A percentile compares a stretch with the other conserved stretches of the same genome.
These are phyloP conservation scores for Curvularia lunata DNA, from an alignment of 2,329 filamentous ascomycete species.

Conservation along the genomic window DNA sequence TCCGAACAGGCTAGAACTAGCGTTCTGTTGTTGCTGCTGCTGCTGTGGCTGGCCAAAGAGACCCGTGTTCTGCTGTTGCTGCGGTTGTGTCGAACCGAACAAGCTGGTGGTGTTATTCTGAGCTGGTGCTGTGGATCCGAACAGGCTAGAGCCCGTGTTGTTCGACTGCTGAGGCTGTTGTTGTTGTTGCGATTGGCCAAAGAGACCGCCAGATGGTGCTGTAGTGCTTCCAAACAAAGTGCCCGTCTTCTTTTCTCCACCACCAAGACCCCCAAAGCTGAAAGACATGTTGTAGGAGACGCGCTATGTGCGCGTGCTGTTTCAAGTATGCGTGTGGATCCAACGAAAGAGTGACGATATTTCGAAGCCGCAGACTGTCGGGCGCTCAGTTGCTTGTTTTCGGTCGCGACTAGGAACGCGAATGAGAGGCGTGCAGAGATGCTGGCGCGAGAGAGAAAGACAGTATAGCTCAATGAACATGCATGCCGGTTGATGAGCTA, in stretches of 20 bases:
- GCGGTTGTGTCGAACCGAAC: constrained; percentile 26
- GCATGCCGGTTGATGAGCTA: constrained; percentile 16
- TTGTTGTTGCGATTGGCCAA: constrained; percentile 44
- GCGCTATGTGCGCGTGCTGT: neutral
- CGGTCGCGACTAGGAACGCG: constrained; percentile 26
- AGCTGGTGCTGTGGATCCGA: constrained; percentile 24
- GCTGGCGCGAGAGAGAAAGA: neutral
- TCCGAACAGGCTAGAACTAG: constrained; percentile 48
- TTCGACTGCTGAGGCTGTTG: constrained; percentile 18
- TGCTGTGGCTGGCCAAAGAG: constrained; percentile 37
- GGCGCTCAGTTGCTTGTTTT: constrained; percentile 23
- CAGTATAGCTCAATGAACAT: constrained; percentile 17
- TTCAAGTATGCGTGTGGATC: neutral
- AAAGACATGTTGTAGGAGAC: constrained; percentile 37
- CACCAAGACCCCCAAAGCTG: constrained; percentile 35
- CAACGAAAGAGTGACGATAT: constrained; percentile 6
- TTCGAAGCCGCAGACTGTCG: constrained; percentile 6
- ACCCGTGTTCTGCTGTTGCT: constrained; percentile 16
- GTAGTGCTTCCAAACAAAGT: constrained; percentile 47
- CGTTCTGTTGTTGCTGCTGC: constrained; percentile 39
- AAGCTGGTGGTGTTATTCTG: constrained; percentile 33
- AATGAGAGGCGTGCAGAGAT: constrained; percentile 2
- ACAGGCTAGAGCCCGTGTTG: constrained; percentile 26
- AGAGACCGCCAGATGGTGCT: constrained; percentile 49
- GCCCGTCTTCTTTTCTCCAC: constrained; percentile 45